Percentiles rank a stretch among this genome's conserved stretches.
Conservation (phyloP, 176 grass and related monocot genomes). For the Rhynchospora tenuis region DNA sequence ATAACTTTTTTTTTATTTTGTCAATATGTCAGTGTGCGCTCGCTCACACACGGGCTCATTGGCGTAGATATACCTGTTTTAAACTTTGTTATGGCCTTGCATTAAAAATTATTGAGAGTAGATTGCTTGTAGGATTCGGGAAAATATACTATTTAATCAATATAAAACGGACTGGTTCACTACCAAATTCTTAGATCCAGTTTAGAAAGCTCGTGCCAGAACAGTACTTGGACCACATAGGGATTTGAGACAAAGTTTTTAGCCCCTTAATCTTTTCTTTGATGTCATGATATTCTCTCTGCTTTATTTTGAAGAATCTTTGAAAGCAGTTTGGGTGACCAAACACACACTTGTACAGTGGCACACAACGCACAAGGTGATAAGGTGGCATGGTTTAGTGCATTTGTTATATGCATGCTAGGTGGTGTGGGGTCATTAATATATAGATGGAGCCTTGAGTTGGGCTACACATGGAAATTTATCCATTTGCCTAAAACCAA, state of each 20-base stretch:
- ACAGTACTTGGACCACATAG: conserved; percentile 19
- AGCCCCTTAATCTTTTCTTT: background rate
- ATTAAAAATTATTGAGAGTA: background rate
- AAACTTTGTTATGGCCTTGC: background rate
- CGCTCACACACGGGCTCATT: too few relatives aligned
- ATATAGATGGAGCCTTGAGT: conserved; percentile 15
- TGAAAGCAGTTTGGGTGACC: background rate
- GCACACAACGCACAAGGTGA: conserved; percentile 20
- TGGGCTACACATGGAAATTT: conserved; percentile 30
- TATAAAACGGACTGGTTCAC: background rate
- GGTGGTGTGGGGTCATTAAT: conserved; percentile 1
- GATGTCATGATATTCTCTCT: conserved; percentile 18
- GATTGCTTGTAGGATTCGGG: background rate
- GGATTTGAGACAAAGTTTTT: conserved; percentile 13
- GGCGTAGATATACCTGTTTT: background rate
- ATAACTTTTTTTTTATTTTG: background rate
- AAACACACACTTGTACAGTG: background rate
- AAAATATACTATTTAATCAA: background rate
- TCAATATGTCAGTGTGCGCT: background rate
- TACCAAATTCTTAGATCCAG: background rate
- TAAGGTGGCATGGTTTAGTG: conserved; percentile 22
- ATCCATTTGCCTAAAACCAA: conserved; percentile 13
- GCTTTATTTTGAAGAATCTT: conserved; percentile 35
- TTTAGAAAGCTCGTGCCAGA: conserved; percentile 12
- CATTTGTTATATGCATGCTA: conserved; percentile 17